These are phyloP conservation scores for Penicillium pulvis DNA, from an alignment of 495 filamentous ascomycete genomes.

Conservation along the genomic window DNA sequence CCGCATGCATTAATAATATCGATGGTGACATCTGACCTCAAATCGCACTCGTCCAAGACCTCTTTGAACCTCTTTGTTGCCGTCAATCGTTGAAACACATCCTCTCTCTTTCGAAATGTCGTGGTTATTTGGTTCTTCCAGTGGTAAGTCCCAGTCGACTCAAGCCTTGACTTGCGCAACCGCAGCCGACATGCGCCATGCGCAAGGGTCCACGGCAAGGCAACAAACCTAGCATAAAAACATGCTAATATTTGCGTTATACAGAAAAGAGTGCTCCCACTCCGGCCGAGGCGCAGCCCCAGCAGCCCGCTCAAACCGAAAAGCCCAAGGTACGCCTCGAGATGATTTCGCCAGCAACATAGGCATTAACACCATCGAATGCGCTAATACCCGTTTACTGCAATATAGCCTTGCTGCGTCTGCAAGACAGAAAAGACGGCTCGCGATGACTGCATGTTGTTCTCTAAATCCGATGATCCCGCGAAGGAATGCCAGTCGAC, in stretches of 20 bases:
- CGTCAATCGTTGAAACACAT: not conserved
- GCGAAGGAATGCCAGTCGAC: constrained; percentile 74
- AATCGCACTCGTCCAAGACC: constrained; percentile 5
- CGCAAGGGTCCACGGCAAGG: constrained; percentile 12
- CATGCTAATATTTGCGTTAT: constrained; percentile 9
- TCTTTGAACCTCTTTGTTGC: not conserved
- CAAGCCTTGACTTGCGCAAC: not conserved
- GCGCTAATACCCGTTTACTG: not conserved
- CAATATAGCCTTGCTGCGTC: constrained; percentile 84
- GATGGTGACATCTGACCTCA: constrained; percentile 16
- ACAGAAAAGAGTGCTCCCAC: constrained; percentile 28
- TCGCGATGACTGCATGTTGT: constrained; percentile 99
- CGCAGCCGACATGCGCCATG: constrained; percentile 14
- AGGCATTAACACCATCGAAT: not conserved
- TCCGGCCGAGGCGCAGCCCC: constrained; percentile 30
- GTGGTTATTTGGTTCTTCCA: constrained; percentile 45
- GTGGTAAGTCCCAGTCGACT: constrained; percentile 29
- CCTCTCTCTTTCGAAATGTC: constrained; percentile 35
- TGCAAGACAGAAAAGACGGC: constrained; percentile 92
- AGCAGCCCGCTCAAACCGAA: constrained; percentile 36
- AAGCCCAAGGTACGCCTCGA: constrained; percentile 56
- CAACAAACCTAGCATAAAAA: not conserved
- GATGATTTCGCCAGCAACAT: not conserved
- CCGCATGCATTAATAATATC: constrained; percentile 36
- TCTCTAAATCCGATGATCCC: constrained; percentile 77